Evolutionary conservation across 176 grass and related monocot species (phyloP).

Genomic region (Chrysopogon serrulatus): DNA sequence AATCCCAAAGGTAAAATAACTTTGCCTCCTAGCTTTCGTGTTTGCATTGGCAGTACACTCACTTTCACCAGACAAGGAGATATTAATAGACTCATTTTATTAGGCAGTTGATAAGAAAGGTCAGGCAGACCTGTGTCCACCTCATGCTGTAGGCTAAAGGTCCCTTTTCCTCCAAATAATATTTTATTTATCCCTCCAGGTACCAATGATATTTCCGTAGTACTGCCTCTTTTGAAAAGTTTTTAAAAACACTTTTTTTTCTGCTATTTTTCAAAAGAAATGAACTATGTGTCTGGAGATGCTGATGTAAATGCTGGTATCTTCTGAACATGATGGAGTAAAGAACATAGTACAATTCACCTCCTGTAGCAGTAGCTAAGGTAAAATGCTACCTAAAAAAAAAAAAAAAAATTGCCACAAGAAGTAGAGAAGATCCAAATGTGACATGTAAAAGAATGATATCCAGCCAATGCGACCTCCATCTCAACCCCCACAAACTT

Average conservation of each 20-base stretch:
- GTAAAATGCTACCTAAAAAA: background rate
- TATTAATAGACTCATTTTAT: background rate
- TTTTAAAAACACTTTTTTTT: background rate
- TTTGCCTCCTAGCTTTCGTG: background rate
- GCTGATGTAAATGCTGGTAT: background rate
- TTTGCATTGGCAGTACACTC: background rate
- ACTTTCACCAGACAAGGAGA: background rate
- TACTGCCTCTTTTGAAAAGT: background rate
- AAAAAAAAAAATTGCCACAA: background rate
- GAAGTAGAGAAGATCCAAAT: background rate
- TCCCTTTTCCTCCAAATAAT: background rate
- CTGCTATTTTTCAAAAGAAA: background rate
- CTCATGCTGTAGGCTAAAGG: background rate
- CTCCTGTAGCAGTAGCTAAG: background rate
- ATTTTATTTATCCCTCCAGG: background rate
- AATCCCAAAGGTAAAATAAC: background rate
- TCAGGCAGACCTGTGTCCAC: background rate
- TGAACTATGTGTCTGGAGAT: background rate
- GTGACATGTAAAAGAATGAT: constrained; percentile 13
- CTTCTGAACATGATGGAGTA: background rate
- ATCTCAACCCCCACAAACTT: background rate
- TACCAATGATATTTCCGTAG: background rate
- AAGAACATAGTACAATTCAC: background rate
- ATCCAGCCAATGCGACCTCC: constrained; percentile 4
- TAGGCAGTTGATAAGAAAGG: background rate